Percentiles rank a stretch among this genome's conserved stretches.
Evolutionary conservation across 352 stramenopile species (phyloP).

Genomic region (Aphanomyces astaci): DNA sequence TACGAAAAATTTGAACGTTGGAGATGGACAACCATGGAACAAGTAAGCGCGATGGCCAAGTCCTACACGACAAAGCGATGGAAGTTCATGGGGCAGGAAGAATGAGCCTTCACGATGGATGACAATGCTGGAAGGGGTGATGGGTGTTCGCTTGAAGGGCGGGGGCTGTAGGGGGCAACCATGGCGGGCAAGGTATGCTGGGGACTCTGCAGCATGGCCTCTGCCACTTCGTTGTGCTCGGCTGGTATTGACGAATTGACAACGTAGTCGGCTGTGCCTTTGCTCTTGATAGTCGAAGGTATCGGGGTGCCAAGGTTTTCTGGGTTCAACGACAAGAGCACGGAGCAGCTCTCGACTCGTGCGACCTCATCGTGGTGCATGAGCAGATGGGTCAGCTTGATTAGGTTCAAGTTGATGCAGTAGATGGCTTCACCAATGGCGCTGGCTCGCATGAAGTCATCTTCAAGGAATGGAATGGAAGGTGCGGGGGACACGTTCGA

Average conservation of each 20-base stretch:
- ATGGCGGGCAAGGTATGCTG: neutral
- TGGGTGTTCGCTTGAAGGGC: neutral
- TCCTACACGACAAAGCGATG: no score
- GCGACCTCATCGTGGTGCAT: neutral
- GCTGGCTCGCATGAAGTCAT: neutral
- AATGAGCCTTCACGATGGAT: no score
- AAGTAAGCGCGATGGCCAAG: no score
- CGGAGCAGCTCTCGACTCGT: neutral
- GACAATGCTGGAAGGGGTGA: neutral
- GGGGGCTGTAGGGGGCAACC: neutral
- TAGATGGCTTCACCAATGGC: neutral
- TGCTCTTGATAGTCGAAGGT: neutral
- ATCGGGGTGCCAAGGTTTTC: neutral
- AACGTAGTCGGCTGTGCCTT: no score
- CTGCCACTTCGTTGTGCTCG: neutral
- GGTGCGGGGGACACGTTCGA: no score
- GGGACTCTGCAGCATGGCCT: neutral
- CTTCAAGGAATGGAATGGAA: neutral
- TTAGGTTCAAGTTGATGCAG: neutral
- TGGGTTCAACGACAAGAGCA: neutral
- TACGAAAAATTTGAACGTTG: no score
- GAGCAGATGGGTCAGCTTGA: constrained; percentile 1
- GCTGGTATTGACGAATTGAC: no score
- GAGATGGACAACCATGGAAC: no score
- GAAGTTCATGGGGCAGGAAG: no score